A percentile compares a stretch with the other conserved stretches of the same genome.
Conservation (phyloP, 2,329 filamentous ascomycete species). For the Hawksworthiomyces lignivorus region DNA sequence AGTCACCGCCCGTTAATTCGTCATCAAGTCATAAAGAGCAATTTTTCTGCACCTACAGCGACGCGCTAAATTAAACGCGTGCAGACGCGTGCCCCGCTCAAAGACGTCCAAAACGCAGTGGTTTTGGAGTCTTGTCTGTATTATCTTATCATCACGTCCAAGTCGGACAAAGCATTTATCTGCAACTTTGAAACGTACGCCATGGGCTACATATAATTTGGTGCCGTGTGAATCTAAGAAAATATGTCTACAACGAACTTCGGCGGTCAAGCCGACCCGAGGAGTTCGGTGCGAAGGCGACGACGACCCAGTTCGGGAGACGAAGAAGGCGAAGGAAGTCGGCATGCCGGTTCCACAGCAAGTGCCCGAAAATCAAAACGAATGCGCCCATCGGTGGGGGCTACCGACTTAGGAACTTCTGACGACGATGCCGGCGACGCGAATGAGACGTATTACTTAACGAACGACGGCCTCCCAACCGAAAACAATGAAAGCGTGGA, state of each 20-base stretch:
- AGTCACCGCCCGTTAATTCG: not conserved
- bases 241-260: constrained; percentile 29
- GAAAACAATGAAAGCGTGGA: constrained; percentile 11
- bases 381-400: constrained; percentile 22
- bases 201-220: too few species aligned
- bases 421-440: constrained; percentile 11
- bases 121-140: too few species aligned
- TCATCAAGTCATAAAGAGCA: too few species aligned
- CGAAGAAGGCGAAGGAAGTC: constrained; percentile 18
- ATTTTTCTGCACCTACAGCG: not conserved
- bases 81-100: constrained; percentile 9
- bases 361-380: constrained; percentile 27
- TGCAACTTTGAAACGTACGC: too few species aligned
- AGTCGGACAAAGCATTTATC: too few species aligned
- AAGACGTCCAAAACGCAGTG: not conserved
- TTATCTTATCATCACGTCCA: too few species aligned
- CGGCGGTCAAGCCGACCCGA: constrained; percentile 22
- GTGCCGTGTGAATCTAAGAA: too few species aligned
- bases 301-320: constrained; percentile 27
- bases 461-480: constrained; percentile 18
- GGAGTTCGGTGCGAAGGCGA: constrained; percentile 29
- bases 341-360: constrained; percentile 14
- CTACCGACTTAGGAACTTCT: constrained; percentile 6
- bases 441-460: constrained; percentile 17
- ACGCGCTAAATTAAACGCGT: constrained; percentile 3